Evolutionary conservation across 1,284 basidiomycete species (phyloP).

Genomic region (Phlebopus sp.): DNA sequence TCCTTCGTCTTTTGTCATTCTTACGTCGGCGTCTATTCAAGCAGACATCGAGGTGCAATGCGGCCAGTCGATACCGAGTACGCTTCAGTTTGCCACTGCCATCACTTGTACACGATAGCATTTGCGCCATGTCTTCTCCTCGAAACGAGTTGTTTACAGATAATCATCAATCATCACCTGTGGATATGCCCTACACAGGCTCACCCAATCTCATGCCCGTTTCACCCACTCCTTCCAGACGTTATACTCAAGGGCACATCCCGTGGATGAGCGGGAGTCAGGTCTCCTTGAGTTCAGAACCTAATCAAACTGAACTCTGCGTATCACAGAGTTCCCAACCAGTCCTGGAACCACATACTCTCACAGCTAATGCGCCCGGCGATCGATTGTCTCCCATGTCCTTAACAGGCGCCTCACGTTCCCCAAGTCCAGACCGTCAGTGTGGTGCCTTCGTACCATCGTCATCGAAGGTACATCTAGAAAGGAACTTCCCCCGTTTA

Average conservation of each 20-base stretch:
- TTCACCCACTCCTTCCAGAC: conserved; percentile 13
- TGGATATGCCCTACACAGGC: conserved; percentile 23
- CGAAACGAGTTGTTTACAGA: not conserved
- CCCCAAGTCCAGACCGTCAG: conserved; percentile 4
- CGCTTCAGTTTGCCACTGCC: not conserved
- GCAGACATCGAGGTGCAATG: not conserved
- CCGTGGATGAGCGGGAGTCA: conserved; percentile 13
- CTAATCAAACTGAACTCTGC: conserved; percentile 3
- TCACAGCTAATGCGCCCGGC: not conserved
- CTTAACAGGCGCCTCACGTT: not conserved
- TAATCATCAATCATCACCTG: conserved; percentile 8
- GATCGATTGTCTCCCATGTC: not conserved
- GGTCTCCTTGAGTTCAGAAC: conserved; percentile 19
- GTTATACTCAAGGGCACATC: conserved; percentile 7
- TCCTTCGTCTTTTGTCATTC: conserved; percentile 11
- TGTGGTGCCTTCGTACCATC: not conserved
- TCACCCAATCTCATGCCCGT: conserved; percentile 22
- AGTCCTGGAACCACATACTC: conserved; percentile 2
- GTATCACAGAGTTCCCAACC: not conserved
- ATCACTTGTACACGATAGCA: not conserved
- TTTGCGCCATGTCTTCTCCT: conserved; percentile 22
- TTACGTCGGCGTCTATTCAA: conserved; percentile 4
- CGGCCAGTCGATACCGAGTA: not conserved
- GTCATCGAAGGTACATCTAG: not conserved
- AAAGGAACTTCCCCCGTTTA: not conserved